phyloP scores from a whole-genome alignment of 2,329 filamentous ascomycete species.

The Sporothrix brunneoviolacea region DNA sequence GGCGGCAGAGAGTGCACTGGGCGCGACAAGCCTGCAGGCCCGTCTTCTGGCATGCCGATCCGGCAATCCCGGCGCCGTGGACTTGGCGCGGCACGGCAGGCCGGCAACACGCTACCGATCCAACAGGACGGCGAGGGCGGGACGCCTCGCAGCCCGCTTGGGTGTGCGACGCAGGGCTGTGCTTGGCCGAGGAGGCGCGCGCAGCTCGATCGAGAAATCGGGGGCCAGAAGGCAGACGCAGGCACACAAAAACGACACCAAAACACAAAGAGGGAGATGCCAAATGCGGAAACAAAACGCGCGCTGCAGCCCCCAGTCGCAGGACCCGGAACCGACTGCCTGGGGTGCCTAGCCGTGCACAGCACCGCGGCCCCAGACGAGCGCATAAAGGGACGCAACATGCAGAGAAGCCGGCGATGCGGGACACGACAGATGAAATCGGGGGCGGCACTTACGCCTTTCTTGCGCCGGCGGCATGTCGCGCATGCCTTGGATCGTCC shows the following conservation, averaged over 20 bases:
- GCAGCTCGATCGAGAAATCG: not conserved
- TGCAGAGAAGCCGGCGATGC: not conserved
- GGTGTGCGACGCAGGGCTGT: slow-evolving; percentile 1
- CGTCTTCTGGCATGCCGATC: too few species aligned
- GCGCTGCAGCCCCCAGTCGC: slow-evolving; percentile 6
- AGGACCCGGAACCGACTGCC: not conserved
- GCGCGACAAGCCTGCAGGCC: too few species aligned
- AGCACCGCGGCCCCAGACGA: not conserved
- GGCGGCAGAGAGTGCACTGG: too few species aligned
- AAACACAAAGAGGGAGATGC: not conserved
- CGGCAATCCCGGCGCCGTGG: not conserved
- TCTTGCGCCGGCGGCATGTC: slow-evolving; percentile 20
- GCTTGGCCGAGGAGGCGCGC: slow-evolving; percentile 3
- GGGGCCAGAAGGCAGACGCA: not conserved
- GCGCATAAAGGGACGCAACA: not conserved
- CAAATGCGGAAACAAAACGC: slow-evolving; percentile 6
- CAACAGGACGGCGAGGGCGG: not conserved
- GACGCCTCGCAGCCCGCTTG: not conserved
- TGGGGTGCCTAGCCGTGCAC: too few species aligned
- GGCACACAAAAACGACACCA: not conserved
- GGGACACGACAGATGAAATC: too few species aligned
- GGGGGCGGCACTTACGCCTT: slow-evolving; percentile 21
- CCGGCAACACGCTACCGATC: too few species aligned
- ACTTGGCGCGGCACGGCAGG: too few species aligned
- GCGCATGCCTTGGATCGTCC: slow-evolving; percentile 21